A percentile compares a stretch with the other conserved stretches of the same genome.
Conservation (phyloP, 306 rosid species). For the Mucuna pruriens region DNA sequence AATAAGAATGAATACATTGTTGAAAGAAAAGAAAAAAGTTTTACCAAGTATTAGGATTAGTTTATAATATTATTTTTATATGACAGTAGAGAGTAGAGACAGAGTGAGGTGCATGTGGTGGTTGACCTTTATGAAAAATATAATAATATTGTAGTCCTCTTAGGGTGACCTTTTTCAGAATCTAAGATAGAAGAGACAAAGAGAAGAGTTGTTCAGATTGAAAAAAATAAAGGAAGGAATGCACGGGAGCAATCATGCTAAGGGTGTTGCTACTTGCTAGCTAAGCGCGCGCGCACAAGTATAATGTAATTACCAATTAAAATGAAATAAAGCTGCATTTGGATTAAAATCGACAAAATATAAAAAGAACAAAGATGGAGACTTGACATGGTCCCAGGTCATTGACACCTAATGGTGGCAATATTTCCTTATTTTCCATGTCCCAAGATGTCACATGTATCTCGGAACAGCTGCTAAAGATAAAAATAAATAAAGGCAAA, state of each 20-base stretch:
- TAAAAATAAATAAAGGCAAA: not conserved
- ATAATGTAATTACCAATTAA: not conserved
- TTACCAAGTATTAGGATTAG: not conserved
- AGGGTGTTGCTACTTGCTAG: too few species aligned
- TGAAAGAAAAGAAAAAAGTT: too few species aligned
- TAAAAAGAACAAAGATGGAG: not conserved
- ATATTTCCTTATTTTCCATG: not conserved
- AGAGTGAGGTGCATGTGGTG: conserved; percentile 35
- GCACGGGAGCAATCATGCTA: too few species aligned
- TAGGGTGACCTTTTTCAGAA: conserved; percentile 20
- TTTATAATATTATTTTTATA: not conserved
- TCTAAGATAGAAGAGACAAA: not conserved
- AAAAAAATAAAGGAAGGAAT: not conserved
- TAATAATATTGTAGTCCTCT: not conserved
- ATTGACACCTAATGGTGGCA: too few species aligned
- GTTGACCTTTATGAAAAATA: conserved; percentile 17
- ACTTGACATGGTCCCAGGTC: not conserved
- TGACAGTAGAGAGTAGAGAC: conserved; percentile 11
- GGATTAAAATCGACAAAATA: not conserved
- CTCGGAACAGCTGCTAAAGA: not conserved
- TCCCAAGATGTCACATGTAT: conserved; percentile 4
- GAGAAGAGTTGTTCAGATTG: not conserved
- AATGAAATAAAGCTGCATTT: not conserved
- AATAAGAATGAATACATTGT: too few species aligned
- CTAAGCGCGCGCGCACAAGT: not conserved